Base-by-base conservation (phyloP, 2,329 filamentous ascomycete species). In the Kalaharituber pfeilii region DNA sequence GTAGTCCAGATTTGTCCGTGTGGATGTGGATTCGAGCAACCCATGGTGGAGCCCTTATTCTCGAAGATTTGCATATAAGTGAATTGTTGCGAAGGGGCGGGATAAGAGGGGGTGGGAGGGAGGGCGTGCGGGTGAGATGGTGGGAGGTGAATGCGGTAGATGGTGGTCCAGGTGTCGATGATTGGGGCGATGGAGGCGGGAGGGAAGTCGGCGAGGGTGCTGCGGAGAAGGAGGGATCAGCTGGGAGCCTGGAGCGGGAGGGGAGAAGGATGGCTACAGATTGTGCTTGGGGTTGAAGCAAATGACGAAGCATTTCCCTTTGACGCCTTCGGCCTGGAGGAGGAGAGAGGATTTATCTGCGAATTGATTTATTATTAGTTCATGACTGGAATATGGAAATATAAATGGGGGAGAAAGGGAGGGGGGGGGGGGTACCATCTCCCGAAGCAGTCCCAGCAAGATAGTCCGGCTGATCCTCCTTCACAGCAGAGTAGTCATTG, bases 61-160 rank as follows among this genome's bases (percentile, higher is more conserved):
- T 98, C 91, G 59, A 98, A 98, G 60, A 98, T 96, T 67, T 98
- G 91, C 88, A 98, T 95, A 71, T 94, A 96, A 53, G 84, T 79
- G 64, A 94, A 86, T 69, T 94, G 86, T 52, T 84, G 77, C 51
- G 75, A 79, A 3, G 86, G 82, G 26, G 71, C 69, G 6, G 70
- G 62, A 18, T 76, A 66, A 50, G 65, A 65, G n/a, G 59, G 52
- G 7, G 60, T 58, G n/a, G n/a, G n/a, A 5, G 73, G 68, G 33
- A 76, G 64, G 71, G 70, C 7, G 70, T 73, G 3, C 71, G 81
- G 79, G 62, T 79, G 88, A 8, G 75, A 73, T 0, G 83, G 76
- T 1, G 86, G 81, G 44, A 96, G 69, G 67, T 96, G 85, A 18
- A 80, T 75, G 15, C 82, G 78, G 69, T 96, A 98, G 61, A 96